Evolutionary conservation across 2,329 filamentous ascomycete species (phyloP), one percentile per base, ranked within the genome.

Genomic region (Penicillium sp.): DNA sequence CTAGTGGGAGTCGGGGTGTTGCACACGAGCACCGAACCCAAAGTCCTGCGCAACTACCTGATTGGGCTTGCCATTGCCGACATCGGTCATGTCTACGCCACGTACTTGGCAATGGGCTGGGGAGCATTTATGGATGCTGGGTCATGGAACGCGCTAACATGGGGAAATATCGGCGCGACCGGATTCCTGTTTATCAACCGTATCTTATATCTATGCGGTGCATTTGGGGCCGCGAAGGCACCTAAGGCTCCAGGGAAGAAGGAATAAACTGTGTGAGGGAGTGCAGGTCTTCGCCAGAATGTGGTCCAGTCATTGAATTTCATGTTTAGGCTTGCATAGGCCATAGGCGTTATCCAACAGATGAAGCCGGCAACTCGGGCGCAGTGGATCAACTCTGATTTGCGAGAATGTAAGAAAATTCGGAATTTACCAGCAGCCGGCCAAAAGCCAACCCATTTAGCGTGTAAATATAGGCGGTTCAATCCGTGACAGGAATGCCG

Each of bases 151-250:
- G 74, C 79, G 30, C 80, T 87, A 75, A 81, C 84, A n/a, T 88
- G 84, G 82, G 88, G 87, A 2, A 90, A 90, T 62, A 77, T 91
- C 55, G 85, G 80, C 7, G 77, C 79, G 44, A 89, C 87, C 24
- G 80, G 70, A 0, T 81, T 82, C 47, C 70, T 88, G 27, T 83
- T 83, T 48, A 47, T 79, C 24, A 80, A 80, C 50, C 76, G 85
- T 39, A 73, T 79, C 16, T 72, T 77, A 14, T 88, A 86, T 65
- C 71, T 88, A 5, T 50, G 78, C 14, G 86, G 85, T 0, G 33
- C 79, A 2, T 86, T 88, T 70, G 85, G 83, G 3, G 70, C 75
- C 50, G 57, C 65, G 11, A 64, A 53, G 53, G 58, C 54, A 14
- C 45, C 54, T 14, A 61, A 64, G 44, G 50, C 44, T 36, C 55